phyloP scores from a whole-genome alignment of 768 basidiomycete species.

The Collybiopsis luxurians region DNA sequence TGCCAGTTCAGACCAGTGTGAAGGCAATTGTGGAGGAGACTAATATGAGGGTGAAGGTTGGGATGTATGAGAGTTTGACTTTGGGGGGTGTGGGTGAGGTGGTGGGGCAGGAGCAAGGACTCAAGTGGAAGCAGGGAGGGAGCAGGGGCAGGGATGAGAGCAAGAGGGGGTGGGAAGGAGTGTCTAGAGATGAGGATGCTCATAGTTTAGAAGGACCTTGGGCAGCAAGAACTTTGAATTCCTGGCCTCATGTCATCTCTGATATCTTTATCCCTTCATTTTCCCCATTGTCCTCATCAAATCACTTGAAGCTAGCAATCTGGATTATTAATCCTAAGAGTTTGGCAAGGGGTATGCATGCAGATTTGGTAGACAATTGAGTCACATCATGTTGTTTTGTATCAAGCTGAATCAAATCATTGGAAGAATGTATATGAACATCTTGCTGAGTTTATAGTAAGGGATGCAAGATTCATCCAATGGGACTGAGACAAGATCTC shows the following conservation, averaged over 20 bases:
- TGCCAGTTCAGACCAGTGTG: constrained; percentile 79
- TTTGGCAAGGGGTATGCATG: constrained; percentile 60
- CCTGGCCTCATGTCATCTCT: too few species aligned
- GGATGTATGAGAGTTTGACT: constrained; percentile 11
- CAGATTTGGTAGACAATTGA: constrained; percentile 17
- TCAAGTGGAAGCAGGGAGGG: too few species aligned
- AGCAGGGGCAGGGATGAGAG: too few species aligned
- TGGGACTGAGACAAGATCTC: too few species aligned
- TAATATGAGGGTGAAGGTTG: constrained; percentile 32
- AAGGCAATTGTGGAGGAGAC: constrained; percentile 72
- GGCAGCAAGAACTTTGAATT: neutral
- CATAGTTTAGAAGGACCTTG: neutral
- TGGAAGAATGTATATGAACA: too few species aligned
- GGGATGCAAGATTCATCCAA: too few species aligned
- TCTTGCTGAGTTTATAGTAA: too few species aligned
- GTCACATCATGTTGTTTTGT: too few species aligned
- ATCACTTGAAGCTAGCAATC: constrained; percentile 38
- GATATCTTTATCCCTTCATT: too few species aligned
- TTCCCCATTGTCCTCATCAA: neutral
- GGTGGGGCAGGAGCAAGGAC: too few species aligned
- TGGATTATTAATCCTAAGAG: constrained; percentile 83
- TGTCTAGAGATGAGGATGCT: neutral
- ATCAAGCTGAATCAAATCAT: too few species aligned
- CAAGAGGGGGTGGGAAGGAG: too few species aligned
- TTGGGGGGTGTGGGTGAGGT: neutral